A percentile compares a stretch with the other conserved stretches of the same genome.
Evolutionary conservation across 352 stramenopile genomes (phyloP).

Genomic region (Elongisporangium senticosum): DNA sequence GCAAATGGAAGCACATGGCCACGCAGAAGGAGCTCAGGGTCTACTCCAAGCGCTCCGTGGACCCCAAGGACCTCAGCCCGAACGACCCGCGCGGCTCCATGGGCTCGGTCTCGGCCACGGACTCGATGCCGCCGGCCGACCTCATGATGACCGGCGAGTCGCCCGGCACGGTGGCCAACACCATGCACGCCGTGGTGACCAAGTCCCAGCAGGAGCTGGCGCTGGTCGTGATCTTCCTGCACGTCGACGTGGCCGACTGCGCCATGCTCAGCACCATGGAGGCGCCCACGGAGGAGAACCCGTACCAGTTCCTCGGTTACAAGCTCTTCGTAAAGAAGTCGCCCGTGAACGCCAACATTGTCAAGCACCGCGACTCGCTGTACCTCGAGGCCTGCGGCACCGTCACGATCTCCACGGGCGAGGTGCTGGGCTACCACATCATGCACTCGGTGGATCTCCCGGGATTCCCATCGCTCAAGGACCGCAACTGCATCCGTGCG

Average conservation of each 20-base stretch:
- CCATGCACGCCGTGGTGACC: conserved; percentile 43
- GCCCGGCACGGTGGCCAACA: conserved; percentile 33
- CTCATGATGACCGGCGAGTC: conserved; percentile 26
- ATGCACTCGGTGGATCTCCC: conserved; percentile 39
- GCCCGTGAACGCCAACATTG: conserved; percentile 12
- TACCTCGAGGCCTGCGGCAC: conserved; percentile 33
- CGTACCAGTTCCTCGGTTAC: conserved; percentile 44
- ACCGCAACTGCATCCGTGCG: conserved; percentile 22
- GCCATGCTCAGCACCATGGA: conserved; percentile 47
- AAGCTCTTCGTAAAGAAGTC: conserved; percentile 54
- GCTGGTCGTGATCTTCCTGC: conserved; percentile 45
- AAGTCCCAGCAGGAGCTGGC: conserved; percentile 39
- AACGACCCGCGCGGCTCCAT: conserved; percentile 1
- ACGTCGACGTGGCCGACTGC: conserved; percentile 50
- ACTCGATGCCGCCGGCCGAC: not conserved
- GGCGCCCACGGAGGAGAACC: conserved; percentile 28
- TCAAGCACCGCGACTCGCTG: conserved; percentile 31
- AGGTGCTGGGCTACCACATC: conserved; percentile 38
- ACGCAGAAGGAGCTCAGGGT: conserved; percentile 42
- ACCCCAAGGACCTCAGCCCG: not conserved
- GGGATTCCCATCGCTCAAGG: conserved; percentile 22
- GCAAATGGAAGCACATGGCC: conserved; percentile 31
- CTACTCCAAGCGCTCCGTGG: conserved; percentile 26
- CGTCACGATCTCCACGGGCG: conserved; percentile 19
- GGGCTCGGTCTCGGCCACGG: not conserved